Evolutionary conservation across 1,139 yeast species (phyloP).

Genomic region (Geotrichum macrosporum): DNA sequence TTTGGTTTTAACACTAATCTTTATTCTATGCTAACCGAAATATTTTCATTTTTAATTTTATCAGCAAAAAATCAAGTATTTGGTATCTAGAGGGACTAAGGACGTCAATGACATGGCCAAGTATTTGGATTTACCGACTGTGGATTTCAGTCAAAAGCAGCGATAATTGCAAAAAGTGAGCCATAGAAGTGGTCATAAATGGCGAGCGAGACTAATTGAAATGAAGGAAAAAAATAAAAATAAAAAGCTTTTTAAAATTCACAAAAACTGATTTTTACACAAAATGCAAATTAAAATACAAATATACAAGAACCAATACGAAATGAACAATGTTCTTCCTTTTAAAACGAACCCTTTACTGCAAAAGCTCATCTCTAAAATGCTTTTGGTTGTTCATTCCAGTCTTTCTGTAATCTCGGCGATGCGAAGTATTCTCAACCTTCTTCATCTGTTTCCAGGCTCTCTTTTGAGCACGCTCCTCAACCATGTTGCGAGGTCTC

Average conservation of each 20-base stretch:
- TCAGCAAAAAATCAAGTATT: conserved; percentile 33
- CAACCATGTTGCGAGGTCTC: conserved; percentile 43
- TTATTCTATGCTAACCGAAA: conserved; percentile 36
- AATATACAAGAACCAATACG: too few relatives aligned
- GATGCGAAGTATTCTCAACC: conserved; percentile 64
- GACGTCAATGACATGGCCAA: conserved; percentile 36
- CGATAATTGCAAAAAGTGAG: too few relatives aligned
- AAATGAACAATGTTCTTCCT: too few relatives aligned
- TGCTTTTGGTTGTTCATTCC: conserved; percentile 91
- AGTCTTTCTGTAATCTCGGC: conserved; percentile 73
- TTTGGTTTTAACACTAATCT: conserved; percentile 27
- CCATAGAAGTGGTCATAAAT: too few relatives aligned
- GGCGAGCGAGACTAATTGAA: too few relatives aligned
- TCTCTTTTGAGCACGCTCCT: conserved; percentile 61
- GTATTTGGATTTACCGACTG: conserved; percentile 18
- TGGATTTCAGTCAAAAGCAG: not conserved
- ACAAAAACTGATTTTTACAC: too few relatives aligned
- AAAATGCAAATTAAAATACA: too few relatives aligned
- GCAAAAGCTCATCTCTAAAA: conserved; percentile 85
- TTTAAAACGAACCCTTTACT: too few relatives aligned
- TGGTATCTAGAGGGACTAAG: conserved; percentile 37
- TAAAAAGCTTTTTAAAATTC: too few relatives aligned
- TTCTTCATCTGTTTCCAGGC: conserved; percentile 70
- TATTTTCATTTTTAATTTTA: conserved; percentile 22
- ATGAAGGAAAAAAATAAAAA: too few relatives aligned